These are phyloP conservation scores for Amniculicola lignicola DNA, from an alignment of 495 filamentous ascomycete species.

Conservation along the genomic window DNA sequence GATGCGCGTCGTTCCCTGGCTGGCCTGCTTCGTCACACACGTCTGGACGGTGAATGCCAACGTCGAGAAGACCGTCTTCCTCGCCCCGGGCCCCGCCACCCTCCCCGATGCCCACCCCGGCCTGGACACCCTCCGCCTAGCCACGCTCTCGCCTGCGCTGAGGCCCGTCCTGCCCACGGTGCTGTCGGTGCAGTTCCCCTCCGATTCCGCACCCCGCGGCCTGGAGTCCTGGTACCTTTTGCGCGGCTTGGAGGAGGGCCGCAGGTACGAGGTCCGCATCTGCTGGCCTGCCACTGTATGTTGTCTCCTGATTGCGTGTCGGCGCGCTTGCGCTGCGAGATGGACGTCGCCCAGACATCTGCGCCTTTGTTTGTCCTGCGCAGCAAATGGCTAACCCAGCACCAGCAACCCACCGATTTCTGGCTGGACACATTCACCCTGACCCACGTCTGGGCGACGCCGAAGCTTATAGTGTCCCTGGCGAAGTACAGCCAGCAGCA, in stretches of 20 bases:
- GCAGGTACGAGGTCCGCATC: constrained; percentile 86
- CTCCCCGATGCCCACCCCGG: constrained; percentile 55
- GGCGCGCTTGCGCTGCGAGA: background rate
- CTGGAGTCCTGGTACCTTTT: constrained; percentile 77
- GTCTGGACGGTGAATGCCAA: constrained; percentile 55
- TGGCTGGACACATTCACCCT: constrained; percentile 61
- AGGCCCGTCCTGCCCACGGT: constrained; percentile 55
- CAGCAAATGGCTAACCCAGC: background rate
- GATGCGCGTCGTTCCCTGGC: constrained; percentile 28
- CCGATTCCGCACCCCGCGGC: constrained; percentile 51
- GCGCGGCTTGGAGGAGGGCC: constrained; percentile 64
- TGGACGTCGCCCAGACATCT: background rate
- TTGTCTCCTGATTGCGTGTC: constrained; percentile 14
- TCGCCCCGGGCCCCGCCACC: constrained; percentile 57
- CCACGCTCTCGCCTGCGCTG: constrained; percentile 56
- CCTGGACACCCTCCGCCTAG: constrained; percentile 63
- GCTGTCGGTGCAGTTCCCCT: constrained; percentile 66
- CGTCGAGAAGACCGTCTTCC: constrained; percentile 88
- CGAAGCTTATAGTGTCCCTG: constrained; percentile 61
- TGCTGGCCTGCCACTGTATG: constrained; percentile 93
- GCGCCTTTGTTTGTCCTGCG: constrained; percentile 19
- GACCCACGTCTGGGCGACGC: constrained; percentile 54
- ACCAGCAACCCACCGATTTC: constrained; percentile 86
- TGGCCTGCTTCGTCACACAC: constrained; percentile 41
- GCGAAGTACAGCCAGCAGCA: constrained; percentile 58